These are phyloP conservation scores for Pseudogymnoascus sp. DNA, from an alignment of 2,329 filamentous ascomycete genomes.

Conservation along the genomic window DNA sequence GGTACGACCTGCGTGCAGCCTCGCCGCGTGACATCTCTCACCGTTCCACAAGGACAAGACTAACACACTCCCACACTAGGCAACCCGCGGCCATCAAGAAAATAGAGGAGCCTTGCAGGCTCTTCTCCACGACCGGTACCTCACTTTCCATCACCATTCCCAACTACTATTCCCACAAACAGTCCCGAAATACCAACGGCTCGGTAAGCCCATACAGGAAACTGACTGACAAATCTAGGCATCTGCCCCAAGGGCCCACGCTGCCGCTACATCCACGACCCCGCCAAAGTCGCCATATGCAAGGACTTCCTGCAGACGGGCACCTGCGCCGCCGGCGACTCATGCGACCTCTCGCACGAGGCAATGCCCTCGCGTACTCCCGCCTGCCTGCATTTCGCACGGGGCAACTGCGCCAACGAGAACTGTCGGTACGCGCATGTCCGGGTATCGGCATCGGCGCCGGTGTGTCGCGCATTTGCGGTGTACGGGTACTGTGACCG, in stretches of 20 bases:
- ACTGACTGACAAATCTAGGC: constrained; percentile 46
- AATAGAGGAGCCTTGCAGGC: constrained; percentile 66
- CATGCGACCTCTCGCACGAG: constrained; percentile 88
- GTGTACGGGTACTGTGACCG: constrained; percentile 82
- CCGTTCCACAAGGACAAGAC: constrained; percentile 19
- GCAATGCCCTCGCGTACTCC: constrained; percentile 76
- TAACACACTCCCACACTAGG: constrained; percentile 21
- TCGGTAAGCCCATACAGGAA: background rate
- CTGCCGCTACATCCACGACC: constrained; percentile 79
- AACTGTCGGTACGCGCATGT: constrained; percentile 84
- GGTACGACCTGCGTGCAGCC: constrained; percentile 54
- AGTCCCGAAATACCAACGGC: background rate
- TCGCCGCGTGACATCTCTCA: background rate
- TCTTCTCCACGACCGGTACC: constrained; percentile 61
- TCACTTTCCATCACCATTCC: constrained; percentile 24
- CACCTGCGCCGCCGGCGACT: constrained; percentile 66
- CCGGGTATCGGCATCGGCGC: constrained; percentile 66
- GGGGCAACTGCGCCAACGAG: constrained; percentile 80
- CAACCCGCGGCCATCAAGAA: constrained; percentile 52
- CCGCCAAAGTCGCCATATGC: constrained; percentile 81
- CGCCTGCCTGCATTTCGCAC: constrained; percentile 81
- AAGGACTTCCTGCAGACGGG: constrained; percentile 77
- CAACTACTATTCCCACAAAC: background rate
- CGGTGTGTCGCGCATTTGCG: constrained; percentile 78
- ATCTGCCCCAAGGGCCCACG: constrained; percentile 73